Evolutionary conservation across 2,329 filamentous ascomycete genomes (phyloP), one percentile per base, ranked within the genome.

Genomic region (Fusarium sp.): DNA sequence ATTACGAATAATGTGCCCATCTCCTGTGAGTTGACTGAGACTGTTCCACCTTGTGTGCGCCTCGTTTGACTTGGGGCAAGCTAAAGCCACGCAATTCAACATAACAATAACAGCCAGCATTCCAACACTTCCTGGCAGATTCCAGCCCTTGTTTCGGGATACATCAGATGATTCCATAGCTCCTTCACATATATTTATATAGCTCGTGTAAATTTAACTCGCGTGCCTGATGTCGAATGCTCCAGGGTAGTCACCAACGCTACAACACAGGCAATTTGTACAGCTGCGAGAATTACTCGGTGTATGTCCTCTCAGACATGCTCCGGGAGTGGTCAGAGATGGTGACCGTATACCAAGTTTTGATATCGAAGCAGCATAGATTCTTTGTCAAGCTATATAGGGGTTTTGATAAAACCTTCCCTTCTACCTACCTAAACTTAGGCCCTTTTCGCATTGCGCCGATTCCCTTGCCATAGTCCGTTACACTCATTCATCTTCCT

Each of bases 361-460:
- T 33, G 26, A 44, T 33, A 60, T 39, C 8, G 14, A 60, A 33
- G 43, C 39, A 55, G 38, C 15, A 14, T 57, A 65, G 36, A 65
- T 40, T 52, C 33, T 43, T 49, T 11, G 45, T 51, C 44, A 42
- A 57, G 34, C 34, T 55, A 33, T 26, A 52, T 47, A 24, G 50
- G 43, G 33, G 31, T 61, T 55, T 42, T 46, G 39, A 42, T 47
- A 33, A 63, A 34, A 26, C 26, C 26, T 28, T 34, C n/a, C 21
- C 47, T 34, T 31, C 39, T 36, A 31, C 56, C 60, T 54, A 42
- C 61, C 51, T 56, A 45, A 40, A 55, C 39, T 43, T 17, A 50
- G 34, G 19, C 34, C 46, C 33, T 57, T 39, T 62, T 52, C 53
- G 60, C 46, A 44, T 50, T 59, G 46, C 52, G 58, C 61, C 70